Percentiles rank a stretch among this genome's conserved stretches.
phyloP scores from a whole-genome alignment of 768 basidiomycete genomes.

The Russula griseocarnosa region DNA sequence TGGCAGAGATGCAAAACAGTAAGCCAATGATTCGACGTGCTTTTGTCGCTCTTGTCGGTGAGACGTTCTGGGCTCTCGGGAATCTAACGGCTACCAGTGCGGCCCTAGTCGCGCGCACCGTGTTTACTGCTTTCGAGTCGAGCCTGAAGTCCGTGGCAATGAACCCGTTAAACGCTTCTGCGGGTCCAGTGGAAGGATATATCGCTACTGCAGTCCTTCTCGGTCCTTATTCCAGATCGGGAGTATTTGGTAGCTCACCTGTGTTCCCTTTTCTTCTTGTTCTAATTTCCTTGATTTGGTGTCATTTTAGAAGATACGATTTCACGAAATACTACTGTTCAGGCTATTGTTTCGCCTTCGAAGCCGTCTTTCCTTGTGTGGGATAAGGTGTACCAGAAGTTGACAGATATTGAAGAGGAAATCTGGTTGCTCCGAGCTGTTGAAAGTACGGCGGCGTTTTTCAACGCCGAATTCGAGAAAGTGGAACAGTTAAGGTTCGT shows the following conservation, averaged over 20 bases:
- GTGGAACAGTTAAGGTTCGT: conserved; percentile 55
- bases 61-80: conserved; percentile 49
- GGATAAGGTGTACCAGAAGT: conserved; percentile 82
- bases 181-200: conserved; percentile 82
- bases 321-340: conserved; percentile 46
- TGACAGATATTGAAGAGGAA: conserved; percentile 58
- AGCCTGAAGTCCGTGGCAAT: conserved; percentile 61
- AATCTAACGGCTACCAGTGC: conserved; percentile 42
- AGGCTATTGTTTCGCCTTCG: conserved; percentile 44
- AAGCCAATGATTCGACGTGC: conserved; percentile 63
- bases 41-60: conserved; percentile 60
- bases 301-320: conserved; percentile 43
- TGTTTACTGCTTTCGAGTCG: conserved; percentile 62
- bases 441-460: conserved; percentile 47
- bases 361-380: conserved; percentile 86
- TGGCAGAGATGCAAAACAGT: conserved; percentile 65
- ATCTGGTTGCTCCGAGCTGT: conserved; percentile 70
- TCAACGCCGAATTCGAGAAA: conserved; percentile 48
- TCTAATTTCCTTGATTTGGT: conserved; percentile 21
- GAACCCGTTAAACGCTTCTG: conserved; percentile 55
- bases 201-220: conserved; percentile 66
- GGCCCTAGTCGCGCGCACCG: conserved; percentile 47
- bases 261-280: conserved; percentile 20
- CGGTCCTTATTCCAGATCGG: conserved; percentile 51
- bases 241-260: conserved; percentile 49